phyloP scores from a whole-genome alignment of 2,329 filamentous ascomycete genomes.

The Cordyceps pruinosa region DNA sequence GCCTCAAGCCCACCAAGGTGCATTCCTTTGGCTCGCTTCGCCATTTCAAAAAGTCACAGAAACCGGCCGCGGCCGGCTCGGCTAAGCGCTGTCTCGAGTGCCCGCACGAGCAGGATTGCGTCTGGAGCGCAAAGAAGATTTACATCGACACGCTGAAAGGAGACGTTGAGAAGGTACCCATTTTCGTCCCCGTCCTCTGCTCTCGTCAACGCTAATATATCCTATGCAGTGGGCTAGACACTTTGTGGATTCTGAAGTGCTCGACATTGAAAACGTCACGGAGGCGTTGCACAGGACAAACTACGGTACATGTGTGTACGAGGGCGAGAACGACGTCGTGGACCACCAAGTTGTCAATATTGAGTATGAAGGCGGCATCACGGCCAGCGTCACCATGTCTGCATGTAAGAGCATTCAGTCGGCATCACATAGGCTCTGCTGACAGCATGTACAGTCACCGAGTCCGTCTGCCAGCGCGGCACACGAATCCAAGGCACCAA shows the following conservation, averaged over 20 bases:
- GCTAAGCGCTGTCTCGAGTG: constrained; percentile 14
- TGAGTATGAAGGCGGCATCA: constrained; percentile 14
- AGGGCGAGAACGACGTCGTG: constrained; percentile 16
- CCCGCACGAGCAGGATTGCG: constrained; percentile 13
- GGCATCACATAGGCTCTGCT: neutral
- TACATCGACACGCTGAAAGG: constrained; percentile 15
- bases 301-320: constrained; percentile 15
- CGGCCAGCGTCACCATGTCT: constrained; percentile 16
- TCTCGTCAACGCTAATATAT: neutral
- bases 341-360: constrained; percentile 17
- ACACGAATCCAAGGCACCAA: constrained; percentile 17
- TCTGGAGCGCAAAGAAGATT: constrained; percentile 17
- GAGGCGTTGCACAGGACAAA: constrained; percentile 12
- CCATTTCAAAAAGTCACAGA: constrained; percentile 15
- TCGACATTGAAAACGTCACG: constrained; percentile 16
- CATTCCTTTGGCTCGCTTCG: constrained; percentile 16
- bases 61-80: constrained; percentile 10
- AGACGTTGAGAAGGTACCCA: constrained; percentile 11
- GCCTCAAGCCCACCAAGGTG: constrained; percentile 14
- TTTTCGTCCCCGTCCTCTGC: neutral
- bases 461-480: constrained; percentile 14
- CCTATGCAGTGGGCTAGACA: constrained; percentile 14
- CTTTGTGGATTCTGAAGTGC: constrained; percentile 14
- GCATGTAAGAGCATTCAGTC: constrained; percentile 9
- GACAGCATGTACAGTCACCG: constrained; percentile 9